Evolutionary conservation across 345 rosid species (phyloP).

Genomic region (Citrus sinensis): DNA sequence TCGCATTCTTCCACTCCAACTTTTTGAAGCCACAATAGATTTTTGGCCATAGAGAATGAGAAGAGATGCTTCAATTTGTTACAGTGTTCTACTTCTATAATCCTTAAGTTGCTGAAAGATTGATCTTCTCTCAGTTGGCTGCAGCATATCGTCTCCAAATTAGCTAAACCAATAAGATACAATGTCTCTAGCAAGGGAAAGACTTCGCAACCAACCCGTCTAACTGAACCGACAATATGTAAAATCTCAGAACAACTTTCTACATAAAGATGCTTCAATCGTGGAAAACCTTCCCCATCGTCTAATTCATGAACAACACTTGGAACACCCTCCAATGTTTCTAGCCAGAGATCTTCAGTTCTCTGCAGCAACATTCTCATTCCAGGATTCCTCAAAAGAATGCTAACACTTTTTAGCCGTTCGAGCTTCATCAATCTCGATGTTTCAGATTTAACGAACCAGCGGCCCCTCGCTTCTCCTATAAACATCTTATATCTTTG

Average conservation of each 20-base stretch:
- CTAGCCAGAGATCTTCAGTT: constrained; percentile 15
- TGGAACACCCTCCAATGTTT: not conserved
- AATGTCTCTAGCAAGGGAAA: constrained; percentile 9
- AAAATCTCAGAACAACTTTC: no score
- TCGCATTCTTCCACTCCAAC: not conserved
- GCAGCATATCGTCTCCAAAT: no score
- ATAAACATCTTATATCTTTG: not conserved
- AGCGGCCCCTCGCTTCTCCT: not conserved
- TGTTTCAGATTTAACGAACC: no score
- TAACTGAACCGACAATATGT: not conserved
- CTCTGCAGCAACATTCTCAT: not conserved
- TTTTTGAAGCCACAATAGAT: no score
- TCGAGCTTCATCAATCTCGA: constrained; percentile 2
- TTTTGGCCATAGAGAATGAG: no score
- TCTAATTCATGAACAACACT: no score
- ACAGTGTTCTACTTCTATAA: constrained; percentile 1
- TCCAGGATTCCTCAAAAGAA: not conserved
- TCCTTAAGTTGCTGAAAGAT: constrained; percentile 12
- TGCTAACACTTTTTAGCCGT: not conserved
- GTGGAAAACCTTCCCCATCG: constrained; percentile 11
- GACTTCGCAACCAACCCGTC: not conserved
- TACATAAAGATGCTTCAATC: no score
- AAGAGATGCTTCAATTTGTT: no score
- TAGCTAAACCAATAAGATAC: not conserved
- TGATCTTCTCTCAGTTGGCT: not conserved